A percentile compares a stretch with the other conserved stretches of the same genome.
These are phyloP conservation scores for Agaricales sp. DNA, from an alignment of 1,284 basidiomycete genomes.

Conservation along the genomic window DNA sequence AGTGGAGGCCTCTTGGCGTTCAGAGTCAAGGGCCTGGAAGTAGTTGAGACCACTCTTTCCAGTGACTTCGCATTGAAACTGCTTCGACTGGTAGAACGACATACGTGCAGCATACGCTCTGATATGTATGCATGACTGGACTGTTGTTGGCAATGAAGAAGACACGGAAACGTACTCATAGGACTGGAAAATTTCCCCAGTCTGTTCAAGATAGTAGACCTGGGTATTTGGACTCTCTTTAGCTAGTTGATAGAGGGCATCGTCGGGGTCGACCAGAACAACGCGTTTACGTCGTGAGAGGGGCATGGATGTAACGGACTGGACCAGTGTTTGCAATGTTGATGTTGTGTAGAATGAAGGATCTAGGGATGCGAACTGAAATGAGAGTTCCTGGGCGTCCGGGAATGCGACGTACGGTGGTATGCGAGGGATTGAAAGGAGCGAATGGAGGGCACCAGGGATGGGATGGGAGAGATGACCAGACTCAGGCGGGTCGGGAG, in stretches of 20 bases:
- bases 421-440: not conserved
- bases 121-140: too few relatives aligned
- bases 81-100: slow-evolving; percentile 88
- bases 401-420: not conserved
- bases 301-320: slow-evolving; percentile 48
- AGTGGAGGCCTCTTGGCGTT: slow-evolving; percentile 79
- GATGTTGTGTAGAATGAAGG: not conserved
- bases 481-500: not conserved
- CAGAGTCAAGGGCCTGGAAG: slow-evolving; percentile 88
- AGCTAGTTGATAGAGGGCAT: slow-evolving; percentile 51
- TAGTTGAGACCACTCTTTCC: slow-evolving; percentile 91
- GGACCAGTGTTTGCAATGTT: slow-evolving; percentile 7
- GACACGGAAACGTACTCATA: slow-evolving; percentile 67
- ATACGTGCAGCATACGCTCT: slow-evolving; percentile 87
- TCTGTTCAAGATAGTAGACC: slow-evolving; percentile 85
- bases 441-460: not conserved
- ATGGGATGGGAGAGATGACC: not conserved
- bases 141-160: slow-evolving; percentile 15
- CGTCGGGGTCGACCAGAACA: slow-evolving; percentile 72
- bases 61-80: slow-evolving; percentile 93
- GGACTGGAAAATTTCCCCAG: slow-evolving; percentile 93
- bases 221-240: slow-evolving; percentile 57
- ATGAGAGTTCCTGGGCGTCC: too few relatives aligned
- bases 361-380: not conserved
- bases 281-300: slow-evolving; percentile 88